phyloP scores from a whole-genome alignment of 192 early-diverging fungal genomes.

The Coemansia sp. region DNA sequence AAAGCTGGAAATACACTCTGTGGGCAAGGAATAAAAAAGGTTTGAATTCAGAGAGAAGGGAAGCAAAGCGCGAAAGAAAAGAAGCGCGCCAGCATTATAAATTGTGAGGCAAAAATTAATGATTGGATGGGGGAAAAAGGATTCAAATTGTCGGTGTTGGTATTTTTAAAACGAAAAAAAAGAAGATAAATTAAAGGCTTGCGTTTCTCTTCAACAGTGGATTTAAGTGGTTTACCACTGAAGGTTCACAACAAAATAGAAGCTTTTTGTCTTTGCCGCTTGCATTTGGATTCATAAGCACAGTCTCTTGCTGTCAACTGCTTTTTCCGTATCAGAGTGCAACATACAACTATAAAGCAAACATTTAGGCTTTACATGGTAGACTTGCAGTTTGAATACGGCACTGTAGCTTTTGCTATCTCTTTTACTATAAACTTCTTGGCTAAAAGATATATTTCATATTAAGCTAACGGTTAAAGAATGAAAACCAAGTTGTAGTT shows the following conservation, averaged over 20 bases:
- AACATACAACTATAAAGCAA: not conserved
- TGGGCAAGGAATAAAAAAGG: not conserved
- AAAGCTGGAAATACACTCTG: not conserved
- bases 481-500: not conserved
- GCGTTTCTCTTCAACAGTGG: not conserved
- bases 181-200: not conserved
- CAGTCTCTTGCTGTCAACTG: not conserved
- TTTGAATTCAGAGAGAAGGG: slow-evolving; percentile 3
- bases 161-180: not conserved
- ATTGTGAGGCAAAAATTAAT: not conserved
- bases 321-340: not conserved
- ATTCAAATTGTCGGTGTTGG: not conserved
- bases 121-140: slow-evolving; percentile 2
- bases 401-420: not conserved
- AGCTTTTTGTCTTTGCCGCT: not conserved
- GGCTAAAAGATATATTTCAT: not conserved
- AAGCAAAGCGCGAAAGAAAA: slow-evolving; percentile 5
- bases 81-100: not conserved
- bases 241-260: not conserved
- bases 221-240: not conserved
- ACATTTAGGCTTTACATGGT: not conserved
- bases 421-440: not conserved
- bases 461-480: not conserved
- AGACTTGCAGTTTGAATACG: not conserved
- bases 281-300: not conserved